Conservation (phyloP, 2,329 filamentous ascomycete species). For the Cadophora gregata region DNA sequence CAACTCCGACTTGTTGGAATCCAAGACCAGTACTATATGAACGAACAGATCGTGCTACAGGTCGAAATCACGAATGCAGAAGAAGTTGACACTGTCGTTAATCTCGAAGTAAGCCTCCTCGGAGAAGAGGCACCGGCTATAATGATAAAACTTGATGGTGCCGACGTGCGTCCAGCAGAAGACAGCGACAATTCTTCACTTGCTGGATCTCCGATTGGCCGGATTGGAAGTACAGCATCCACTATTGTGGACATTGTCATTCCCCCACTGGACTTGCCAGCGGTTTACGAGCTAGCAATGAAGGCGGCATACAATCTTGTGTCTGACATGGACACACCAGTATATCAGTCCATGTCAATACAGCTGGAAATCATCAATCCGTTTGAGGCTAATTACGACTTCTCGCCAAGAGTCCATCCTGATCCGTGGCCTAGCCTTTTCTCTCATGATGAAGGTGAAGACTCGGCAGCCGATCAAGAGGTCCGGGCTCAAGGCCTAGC, state of each 20-base stretch:
- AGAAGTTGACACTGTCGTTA: constrained; percentile 76
- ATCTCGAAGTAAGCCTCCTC: constrained; percentile 70
- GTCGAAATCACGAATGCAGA: constrained; percentile 83
- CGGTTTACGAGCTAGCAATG: constrained; percentile 71
- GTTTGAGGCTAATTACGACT: constrained; percentile 91
- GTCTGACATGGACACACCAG: constrained; percentile 80
- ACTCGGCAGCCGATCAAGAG: constrained; percentile 41
- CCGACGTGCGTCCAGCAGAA: constrained; percentile 21
- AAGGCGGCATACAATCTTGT: constrained; percentile 79
- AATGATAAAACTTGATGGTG: constrained; percentile 44
- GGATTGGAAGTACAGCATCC: constrained; percentile 54
- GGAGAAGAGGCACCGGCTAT: constrained; percentile 61
- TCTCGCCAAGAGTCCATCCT: constrained; percentile 77
- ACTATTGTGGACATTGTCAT: constrained; percentile 55
- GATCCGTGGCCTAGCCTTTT: constrained; percentile 91
- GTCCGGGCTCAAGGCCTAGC: constrained; percentile 64
- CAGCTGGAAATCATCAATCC: constrained; percentile 78
- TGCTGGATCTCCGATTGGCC: constrained; percentile 38
- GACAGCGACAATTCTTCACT: constrained; percentile 13
- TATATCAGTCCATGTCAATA: constrained; percentile 74
- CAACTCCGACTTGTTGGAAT: constrained; percentile 70
- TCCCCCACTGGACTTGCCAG: constrained; percentile 56
- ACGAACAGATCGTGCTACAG: constrained; percentile 73
- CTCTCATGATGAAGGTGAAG: constrained; percentile 51
- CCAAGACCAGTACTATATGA: constrained; percentile 79